Conservation (phyloP, 352 stramenopile genomes). For the Globisporangium parvum region DNA sequence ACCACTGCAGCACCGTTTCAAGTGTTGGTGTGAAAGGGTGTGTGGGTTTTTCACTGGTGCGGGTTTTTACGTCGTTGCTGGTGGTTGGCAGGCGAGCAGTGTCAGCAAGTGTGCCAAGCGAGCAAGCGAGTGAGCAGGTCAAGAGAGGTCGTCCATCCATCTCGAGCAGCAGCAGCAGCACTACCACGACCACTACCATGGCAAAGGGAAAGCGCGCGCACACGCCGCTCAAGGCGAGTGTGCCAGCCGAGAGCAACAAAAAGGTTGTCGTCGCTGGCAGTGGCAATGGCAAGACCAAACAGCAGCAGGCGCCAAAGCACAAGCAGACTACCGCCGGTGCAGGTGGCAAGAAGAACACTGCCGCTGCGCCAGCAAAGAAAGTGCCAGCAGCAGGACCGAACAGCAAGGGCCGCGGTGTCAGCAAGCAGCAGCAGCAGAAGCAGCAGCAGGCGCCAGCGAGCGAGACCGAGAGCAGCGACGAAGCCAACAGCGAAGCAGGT, state of each 20-base stretch:
- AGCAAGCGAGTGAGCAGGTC: not conserved
- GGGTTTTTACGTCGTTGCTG: too few species aligned
- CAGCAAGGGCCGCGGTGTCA: conserved; percentile 3
- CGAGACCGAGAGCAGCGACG: conserved; percentile 19
- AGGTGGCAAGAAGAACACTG: conserved; percentile 2
- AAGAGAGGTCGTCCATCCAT: not conserved
- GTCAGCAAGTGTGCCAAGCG: too few species aligned
- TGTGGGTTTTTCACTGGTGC: too few species aligned
- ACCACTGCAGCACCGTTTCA: not conserved
- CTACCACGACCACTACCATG: conserved; percentile 4
- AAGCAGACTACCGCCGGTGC: not conserved
- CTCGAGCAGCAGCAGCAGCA: not conserved
- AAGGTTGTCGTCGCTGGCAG: conserved; percentile 10
- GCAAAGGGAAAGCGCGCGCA: conserved; percentile 12
- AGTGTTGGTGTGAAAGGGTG: not conserved
- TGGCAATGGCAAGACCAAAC: not conserved
- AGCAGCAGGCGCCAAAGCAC: not conserved
- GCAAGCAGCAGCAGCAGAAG: conserved; percentile 8
- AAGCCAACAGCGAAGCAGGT: conserved; percentile 12
- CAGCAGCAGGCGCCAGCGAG: conserved; percentile 15
- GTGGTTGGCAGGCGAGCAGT: not conserved
- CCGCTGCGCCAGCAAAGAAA: conserved; percentile 1
- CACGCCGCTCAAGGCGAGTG: conserved; percentile 17
- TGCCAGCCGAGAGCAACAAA: conserved; percentile 16
- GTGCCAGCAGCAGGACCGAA: conserved; percentile 10